These are phyloP conservation scores for Selaginella tamariscina DNA, from an alignment of 75 land plant genomes.

Conservation along the genomic window DNA sequence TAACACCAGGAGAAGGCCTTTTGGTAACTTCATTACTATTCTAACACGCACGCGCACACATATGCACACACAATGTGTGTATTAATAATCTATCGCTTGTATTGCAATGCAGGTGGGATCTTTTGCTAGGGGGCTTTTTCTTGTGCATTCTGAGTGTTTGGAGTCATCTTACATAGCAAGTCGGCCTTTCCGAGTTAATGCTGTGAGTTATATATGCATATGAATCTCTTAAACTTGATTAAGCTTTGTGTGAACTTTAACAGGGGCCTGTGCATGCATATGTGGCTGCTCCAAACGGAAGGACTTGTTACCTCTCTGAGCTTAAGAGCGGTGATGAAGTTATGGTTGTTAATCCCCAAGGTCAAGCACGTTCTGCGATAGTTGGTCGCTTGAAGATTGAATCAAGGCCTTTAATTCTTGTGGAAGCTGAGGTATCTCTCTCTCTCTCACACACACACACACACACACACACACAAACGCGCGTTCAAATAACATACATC, in stretches of 20 bases:
- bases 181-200: slow-evolving; percentile 95
- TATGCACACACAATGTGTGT: neutral
- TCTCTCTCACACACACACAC: no score
- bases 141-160: slow-evolving; percentile 88
- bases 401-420: slow-evolving; percentile 68
- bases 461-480: neutral
- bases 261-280: slow-evolving; percentile 96
- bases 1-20: slow-evolving; percentile 87
- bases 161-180: slow-evolving; percentile 69
- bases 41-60: neutral
- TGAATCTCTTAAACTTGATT: neutral
- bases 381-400: slow-evolving; percentile 94
- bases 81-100: neutral
- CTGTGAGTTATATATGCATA: slow-evolving; percentile 36
- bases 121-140: slow-evolving; percentile 83
- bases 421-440: slow-evolving; percentile 74
- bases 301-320: slow-evolving; percentile 74
- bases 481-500: neutral
- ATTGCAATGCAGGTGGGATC: slow-evolving; percentile 57
- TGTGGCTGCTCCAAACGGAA: slow-evolving; percentile 76
- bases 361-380: slow-evolving; percentile 48
- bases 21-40: slow-evolving; percentile 32
- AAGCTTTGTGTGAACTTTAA: slow-evolving; percentile 1
- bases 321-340: slow-evolving; percentile 65
- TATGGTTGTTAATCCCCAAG: slow-evolving; percentile 61